These are phyloP conservation scores for Cercis canadensis DNA, from an alignment of 306 rosid genomes.

Conservation along the genomic window DNA sequence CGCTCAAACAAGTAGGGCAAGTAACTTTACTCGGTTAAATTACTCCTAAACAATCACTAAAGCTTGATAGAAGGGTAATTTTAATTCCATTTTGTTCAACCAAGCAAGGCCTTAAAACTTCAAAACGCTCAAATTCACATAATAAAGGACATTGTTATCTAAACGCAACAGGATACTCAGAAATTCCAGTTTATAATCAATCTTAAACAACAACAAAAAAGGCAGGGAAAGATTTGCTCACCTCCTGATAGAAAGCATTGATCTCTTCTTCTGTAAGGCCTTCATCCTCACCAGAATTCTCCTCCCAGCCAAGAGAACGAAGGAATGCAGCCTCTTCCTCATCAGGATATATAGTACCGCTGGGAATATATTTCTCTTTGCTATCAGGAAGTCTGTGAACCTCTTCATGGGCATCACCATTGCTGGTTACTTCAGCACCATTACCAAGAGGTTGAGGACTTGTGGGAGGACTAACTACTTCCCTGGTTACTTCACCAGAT, in stretches of 20 bases:
- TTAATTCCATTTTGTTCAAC: background rate
- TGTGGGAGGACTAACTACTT: conserved; percentile 50
- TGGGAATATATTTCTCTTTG: conserved; percentile 44
- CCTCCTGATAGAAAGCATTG: conserved; percentile 76
- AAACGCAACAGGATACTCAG: no score
- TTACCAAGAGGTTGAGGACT: conserved; percentile 58
- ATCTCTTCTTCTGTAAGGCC: conserved; percentile 99
- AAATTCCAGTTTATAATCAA: conserved; percentile 16
- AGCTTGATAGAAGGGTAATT: background rate
- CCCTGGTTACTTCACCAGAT: conserved; percentile 63
- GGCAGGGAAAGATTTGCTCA: conserved; percentile 39
- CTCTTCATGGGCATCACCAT: conserved; percentile 62
- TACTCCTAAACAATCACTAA: no score
- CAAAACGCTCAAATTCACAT: background rate
- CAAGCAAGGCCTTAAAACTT: conserved; percentile 1
- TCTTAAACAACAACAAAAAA: conserved; percentile 14
- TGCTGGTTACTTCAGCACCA: conserved; percentile 58
- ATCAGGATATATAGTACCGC: conserved; percentile 65
- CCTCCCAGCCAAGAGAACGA: conserved; percentile 99
- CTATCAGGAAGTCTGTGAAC: conserved; percentile 47
- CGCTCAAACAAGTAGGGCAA: no score
- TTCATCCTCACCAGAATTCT: conserved; percentile 85
- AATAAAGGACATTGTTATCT: background rate
- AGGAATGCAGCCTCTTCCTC: conserved; percentile 98
- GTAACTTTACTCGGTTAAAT: no score